Conservation (phyloP, 163 green algal species). For the Volvox carteri region DNA sequence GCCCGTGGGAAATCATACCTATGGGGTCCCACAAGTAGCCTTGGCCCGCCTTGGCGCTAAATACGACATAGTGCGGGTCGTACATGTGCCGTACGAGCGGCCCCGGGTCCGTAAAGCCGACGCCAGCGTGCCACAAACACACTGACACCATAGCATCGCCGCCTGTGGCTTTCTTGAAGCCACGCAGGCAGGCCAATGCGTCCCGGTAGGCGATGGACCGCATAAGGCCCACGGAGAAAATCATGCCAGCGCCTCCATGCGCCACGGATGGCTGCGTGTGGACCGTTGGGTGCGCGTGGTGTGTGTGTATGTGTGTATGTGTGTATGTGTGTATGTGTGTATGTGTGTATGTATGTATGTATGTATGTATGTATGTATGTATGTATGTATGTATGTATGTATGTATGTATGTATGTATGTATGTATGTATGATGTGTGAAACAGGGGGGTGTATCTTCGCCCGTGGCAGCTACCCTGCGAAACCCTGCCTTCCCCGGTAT, state of each 20-base stretch:
- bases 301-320: too few relatives aligned
- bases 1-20: slow-evolving; percentile 37
- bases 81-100: slow-evolving; percentile 12
- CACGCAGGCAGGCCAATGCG: slow-evolving; percentile 8
- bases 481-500: too few relatives aligned
- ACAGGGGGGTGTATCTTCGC: too few relatives aligned
- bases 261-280: neutral
- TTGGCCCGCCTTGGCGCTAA: neutral
- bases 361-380: too few relatives aligned
- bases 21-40: slow-evolving; percentile 38
- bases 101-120: slow-evolving; percentile 43
- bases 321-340: too few relatives aligned
- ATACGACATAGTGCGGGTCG: slow-evolving; percentile 24
- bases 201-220: neutral
- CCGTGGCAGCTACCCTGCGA: too few relatives aligned
- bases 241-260: slow-evolving; percentile 48
- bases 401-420: too few relatives aligned
- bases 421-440: too few relatives aligned
- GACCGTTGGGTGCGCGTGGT: too few relatives aligned
- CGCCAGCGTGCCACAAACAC: slow-evolving; percentile 38
- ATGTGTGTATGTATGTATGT: too few relatives aligned
- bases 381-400: too few relatives aligned
- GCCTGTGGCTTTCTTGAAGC: neutral
- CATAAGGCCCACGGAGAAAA: slow-evolving; percentile 41
- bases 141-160: slow-evolving; percentile 27